Conservation (phyloP, 306 rosid genomes). For the Glycine latifolia region DNA sequence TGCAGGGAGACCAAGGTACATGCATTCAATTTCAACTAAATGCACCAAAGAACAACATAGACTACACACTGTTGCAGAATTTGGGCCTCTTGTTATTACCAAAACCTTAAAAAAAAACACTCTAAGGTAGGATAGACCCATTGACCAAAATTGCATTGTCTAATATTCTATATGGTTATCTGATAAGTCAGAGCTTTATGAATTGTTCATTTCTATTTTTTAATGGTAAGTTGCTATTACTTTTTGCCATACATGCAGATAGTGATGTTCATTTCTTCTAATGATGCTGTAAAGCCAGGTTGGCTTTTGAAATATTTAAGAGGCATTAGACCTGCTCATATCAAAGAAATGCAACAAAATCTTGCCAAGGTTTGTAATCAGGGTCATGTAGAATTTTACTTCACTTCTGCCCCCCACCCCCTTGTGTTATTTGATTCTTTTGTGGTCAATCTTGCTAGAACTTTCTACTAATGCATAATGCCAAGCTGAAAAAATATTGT, state of each 20-base stretch:
- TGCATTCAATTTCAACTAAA: constrained; percentile 7
- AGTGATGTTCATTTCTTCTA: constrained; percentile 75
- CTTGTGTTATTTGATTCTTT: not conserved
- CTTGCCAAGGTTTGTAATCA: constrained; percentile 76
- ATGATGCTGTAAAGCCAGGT: constrained; percentile 73
- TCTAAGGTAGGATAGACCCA: not conserved
- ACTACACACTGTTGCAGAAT: not conserved
- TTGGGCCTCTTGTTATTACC: constrained; percentile 22
- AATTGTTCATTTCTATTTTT: constrained; percentile 35
- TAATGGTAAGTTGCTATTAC: constrained; percentile 21
- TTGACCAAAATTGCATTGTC: constrained; percentile 29
- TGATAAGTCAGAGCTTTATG: constrained; percentile 29
- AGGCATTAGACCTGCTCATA: constrained; percentile 59
- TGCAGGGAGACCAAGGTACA: not conserved
- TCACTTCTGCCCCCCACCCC: not conserved
- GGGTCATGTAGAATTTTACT: constrained; percentile 19
- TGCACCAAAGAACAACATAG: constrained; percentile 35
- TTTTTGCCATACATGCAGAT: constrained; percentile 50
- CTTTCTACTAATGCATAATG: no score
- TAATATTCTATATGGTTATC: constrained; percentile 29
- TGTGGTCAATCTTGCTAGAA: no score
- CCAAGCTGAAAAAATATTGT: no score
- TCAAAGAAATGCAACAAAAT: constrained; percentile 74
- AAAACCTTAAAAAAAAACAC: not conserved
- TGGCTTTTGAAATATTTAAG: constrained; percentile 81